These are phyloP conservation scores for Myochromella boudieri DNA, from an alignment of 768 basidiomycete genomes.

Conservation along the genomic window DNA sequence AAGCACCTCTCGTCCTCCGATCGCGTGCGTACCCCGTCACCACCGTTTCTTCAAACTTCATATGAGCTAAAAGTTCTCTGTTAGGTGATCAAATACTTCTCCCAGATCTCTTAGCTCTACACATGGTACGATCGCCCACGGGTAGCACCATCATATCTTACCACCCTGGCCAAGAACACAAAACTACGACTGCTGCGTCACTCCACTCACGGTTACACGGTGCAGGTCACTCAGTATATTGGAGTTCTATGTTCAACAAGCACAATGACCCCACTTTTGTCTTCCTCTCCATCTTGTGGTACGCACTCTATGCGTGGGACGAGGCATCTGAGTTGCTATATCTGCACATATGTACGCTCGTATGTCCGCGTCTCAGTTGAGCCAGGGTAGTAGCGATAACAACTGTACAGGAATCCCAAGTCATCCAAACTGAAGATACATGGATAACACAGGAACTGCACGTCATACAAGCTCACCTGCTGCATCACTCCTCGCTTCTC, in stretches of 20 bases:
- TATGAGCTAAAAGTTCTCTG: neutral
- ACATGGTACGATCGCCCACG: conserved; percentile 45
- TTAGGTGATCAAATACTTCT: conserved; percentile 32
- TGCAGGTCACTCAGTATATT: conserved; percentile 43
- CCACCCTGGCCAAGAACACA: conserved; percentile 34
- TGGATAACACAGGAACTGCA: conserved; percentile 53
- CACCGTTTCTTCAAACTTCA: neutral
- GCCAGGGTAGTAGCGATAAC: too few species aligned
- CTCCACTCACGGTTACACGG: conserved; percentile 37
- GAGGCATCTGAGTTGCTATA: conserved; percentile 55
- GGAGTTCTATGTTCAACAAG: conserved; percentile 40
- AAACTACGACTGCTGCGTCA: conserved; percentile 31
- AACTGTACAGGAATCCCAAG: conserved; percentile 40
- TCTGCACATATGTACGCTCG: conserved; percentile 47
- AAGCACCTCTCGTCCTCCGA: conserved; percentile 42
- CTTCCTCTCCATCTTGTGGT: conserved; percentile 54
- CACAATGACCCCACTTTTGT: conserved; percentile 55
- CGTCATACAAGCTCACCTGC: conserved; percentile 54
- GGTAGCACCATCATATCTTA: conserved; percentile 45
- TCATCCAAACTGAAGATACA: conserved; percentile 39
- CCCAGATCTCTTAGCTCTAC: conserved; percentile 52
- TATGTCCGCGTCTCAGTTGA: conserved; percentile 23
- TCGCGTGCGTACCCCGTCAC: conserved; percentile 28
- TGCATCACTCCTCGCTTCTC: conserved; percentile 54
- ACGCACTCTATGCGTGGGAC: conserved; percentile 61